Conservation (phyloP, 78 protist species). For the Dictyostelium brefeldianum region DNA sequence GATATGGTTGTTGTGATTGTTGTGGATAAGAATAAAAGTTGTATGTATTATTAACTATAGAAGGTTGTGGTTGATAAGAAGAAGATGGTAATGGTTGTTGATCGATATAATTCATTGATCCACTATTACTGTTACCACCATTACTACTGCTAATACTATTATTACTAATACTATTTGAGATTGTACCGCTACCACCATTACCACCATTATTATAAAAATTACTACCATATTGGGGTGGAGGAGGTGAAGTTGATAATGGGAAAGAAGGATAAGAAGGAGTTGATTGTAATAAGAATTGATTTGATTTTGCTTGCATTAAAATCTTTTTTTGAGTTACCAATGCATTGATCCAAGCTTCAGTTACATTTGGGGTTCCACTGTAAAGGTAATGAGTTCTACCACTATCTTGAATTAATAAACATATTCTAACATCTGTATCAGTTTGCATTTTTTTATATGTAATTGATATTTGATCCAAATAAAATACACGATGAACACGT, state of each 20-base stretch:
- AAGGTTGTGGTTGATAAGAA: neutral
- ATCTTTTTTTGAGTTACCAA: constrained; percentile 69
- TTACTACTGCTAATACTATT: neutral
- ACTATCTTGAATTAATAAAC: constrained; percentile 69
- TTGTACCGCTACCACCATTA: too few relatives aligned
- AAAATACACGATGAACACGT: constrained; percentile 67
- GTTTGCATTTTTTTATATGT: constrained; percentile 35
- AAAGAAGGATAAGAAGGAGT: constrained; percentile 50
- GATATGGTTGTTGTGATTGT: constrained; percentile 22
- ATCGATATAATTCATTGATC: neutral
- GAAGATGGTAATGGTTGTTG: neutral
- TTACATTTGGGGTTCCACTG: constrained; percentile 34
- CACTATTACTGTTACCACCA: neutral
- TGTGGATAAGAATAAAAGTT: constrained; percentile 12
- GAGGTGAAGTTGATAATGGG: constrained; percentile 39
- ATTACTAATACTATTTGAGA: neutral
- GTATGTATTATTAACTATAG: neutral
- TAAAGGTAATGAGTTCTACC: constrained; percentile 57
- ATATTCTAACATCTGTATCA: constrained; percentile 49
- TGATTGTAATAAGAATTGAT: neutral
- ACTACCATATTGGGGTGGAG: neutral
- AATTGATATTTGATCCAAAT: constrained; percentile 53
- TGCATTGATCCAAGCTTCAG: constrained; percentile 80
- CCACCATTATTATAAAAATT: neutral
- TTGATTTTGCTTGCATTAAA: constrained; percentile 21